Evolutionary conservation across 208 protist genomes (phyloP), one percentile per base, ranked within the genome.

Genomic region (Leishmania mexicana): DNA sequence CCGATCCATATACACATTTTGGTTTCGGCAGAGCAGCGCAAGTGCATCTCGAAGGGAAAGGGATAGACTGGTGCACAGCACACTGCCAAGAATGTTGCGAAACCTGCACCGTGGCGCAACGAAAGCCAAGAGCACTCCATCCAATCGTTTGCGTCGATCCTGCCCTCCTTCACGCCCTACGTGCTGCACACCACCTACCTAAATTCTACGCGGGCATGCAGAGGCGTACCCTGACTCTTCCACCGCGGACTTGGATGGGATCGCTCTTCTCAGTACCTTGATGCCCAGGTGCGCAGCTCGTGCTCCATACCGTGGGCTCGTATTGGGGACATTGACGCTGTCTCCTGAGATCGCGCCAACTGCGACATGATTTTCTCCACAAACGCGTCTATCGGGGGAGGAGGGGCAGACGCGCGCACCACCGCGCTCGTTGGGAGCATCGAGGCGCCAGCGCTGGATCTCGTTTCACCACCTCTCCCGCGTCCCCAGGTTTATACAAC

Each of bases 51-150:
- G 83, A 67, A 31, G 24, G 79, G 58, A 28, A 28, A 31, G n/a
- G 6, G 57, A 84, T 45, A 80, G 84, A 31, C 28, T 76, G 19
- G 80, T 81, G 35, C 45, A 49, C 8, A 49, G 47, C 76, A 0
- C 79, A 81, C 71, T 84, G 45, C 35, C 70, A 81, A 81, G 76
- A 81, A 51, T 17, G 53, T 85, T 4, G 76, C 76, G 3, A 87
- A 84, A 35, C 31, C 31, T 24, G 76, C n/a, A 60, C 21, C 0
- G 51, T 76, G 8, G 81, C n/a, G 11, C 31, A 19, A 7, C 57
- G 24, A 15, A 40, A 24, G 35, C 35, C 68, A 49, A 49, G 21
- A 28, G 35, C 79, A 62, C 80, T 68, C 80, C 13, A 54, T 42
- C 75, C 74, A 51, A 0, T 75, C 64, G 3, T 83, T 79, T 64